phyloP scores from a whole-genome alignment of 257 asterid genomes.

The Plantago major region DNA sequence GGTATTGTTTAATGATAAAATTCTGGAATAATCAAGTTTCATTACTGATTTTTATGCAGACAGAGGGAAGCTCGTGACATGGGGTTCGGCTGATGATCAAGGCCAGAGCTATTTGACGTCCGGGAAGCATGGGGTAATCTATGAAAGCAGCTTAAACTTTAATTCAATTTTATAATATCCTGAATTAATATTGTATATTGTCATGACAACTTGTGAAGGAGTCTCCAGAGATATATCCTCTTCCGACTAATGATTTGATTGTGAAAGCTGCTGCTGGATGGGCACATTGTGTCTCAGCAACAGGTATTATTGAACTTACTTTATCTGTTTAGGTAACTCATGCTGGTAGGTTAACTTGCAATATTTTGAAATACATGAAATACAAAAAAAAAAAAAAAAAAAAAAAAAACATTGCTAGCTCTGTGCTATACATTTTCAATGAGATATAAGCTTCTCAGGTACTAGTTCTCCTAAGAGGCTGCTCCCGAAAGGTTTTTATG shows the following conservation, averaged over 20 bases:
- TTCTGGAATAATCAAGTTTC: background rate
- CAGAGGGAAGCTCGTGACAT: slow-evolving; percentile 53
- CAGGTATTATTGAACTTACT: slow-evolving; percentile 36
- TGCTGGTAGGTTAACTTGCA: background rate
- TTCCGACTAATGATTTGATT: slow-evolving; percentile 51
- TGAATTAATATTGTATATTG: slow-evolving; percentile 25
- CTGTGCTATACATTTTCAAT: background rate
- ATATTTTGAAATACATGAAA: background rate
- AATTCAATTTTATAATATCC: slow-evolving; percentile 3
- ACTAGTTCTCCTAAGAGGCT: background rate
- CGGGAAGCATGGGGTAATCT: slow-evolving; percentile 79
- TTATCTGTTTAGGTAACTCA: background rate
- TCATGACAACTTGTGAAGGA: slow-evolving; percentile 32
- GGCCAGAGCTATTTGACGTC: slow-evolving; percentile 80
- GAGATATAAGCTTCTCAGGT: background rate
- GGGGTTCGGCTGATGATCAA: slow-evolving; percentile 92
- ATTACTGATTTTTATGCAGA: slow-evolving; percentile 29
- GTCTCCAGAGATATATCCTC: slow-evolving; percentile 53
- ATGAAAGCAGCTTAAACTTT: background rate
- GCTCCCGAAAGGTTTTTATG: background rate
- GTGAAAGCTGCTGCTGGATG: slow-evolving; percentile 72
- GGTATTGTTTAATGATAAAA: background rate
- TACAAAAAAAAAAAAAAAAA: too few relatives aligned
- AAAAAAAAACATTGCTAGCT: background rate
- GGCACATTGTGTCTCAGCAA: slow-evolving; percentile 70